Evolutionary conservation across 371 early-diverging fungal species (phyloP), one percentile per base, ranked within the genome.

Genomic region (Rhizopus microsporus): DNA sequence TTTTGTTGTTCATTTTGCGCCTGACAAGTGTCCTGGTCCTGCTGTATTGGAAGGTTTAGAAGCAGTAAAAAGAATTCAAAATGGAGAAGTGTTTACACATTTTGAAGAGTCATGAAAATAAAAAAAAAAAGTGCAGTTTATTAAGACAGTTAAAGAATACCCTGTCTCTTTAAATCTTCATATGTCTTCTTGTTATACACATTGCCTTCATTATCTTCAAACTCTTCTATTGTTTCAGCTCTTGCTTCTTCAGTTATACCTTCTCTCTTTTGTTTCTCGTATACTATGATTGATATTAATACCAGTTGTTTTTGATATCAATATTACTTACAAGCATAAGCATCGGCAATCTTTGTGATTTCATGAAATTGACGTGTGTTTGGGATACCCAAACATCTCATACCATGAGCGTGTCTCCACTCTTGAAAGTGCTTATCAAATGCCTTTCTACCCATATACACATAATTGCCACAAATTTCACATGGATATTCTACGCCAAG

Each of bases 121-220:
- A 37, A 52, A 52, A 29, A 29, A 31, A 48, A 48, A 48, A 48
- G 29, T 48, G 49, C 32, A 48, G 29, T 48, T 31, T 48, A 48
- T 30, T 31, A 43, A 23, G 23, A 23, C 23, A 23, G 23, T 76
- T 85, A 94, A 48, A 96, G 78, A 48, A 96, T 81, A 7, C 95
- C 95, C 69, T 96, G 96, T 62, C 96, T 84, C 76, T 90, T 88
- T 55, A 96, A 82, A 77, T 94, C 95, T 68, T 97, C 92, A 69
- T 94, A 99, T 4, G 95, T 97, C 86, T 97, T 98, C 63, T 91
- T 95, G 82, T 95, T 96, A 64, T 93, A 97, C 48, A 99, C 98
- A 65, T 99, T 98, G 62, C 99, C 99, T 57, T 93, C 93, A 7
- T 77, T 82, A 67, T 99, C 98, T 71, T 99, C 98, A 69, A 90